Percentiles rank a stretch among this genome's conserved stretches.
Conservation (phyloP, 202 grass and related monocot species). For the Setaria italica region DNA sequence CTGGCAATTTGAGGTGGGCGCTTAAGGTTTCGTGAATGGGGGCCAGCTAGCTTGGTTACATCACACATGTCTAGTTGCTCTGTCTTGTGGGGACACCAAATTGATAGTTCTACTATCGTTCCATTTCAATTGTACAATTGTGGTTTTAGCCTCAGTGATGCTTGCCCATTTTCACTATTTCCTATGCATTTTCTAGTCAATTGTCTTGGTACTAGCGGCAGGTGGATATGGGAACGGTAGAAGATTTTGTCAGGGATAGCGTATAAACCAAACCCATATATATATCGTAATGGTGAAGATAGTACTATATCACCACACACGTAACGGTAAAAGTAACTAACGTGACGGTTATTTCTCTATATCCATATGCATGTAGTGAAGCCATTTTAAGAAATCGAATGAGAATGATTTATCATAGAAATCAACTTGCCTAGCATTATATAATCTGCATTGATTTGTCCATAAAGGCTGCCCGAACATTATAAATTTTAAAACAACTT, state of each 20-base stretch:
- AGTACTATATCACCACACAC: not conserved
- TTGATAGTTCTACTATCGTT: conserved; percentile 25
- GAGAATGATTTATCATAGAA: not conserved
- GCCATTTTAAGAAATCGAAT: not conserved
- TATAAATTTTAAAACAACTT: not conserved
- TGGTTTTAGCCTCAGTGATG: not conserved
- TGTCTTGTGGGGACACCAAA: not conserved
- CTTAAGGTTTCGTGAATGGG: conserved; percentile 30
- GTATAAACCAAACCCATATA: not conserved
- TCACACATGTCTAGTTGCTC: conserved; percentile 40
- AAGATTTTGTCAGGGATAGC: not conserved
- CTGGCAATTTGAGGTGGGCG: conserved; percentile 25
- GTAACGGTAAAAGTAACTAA: not conserved
- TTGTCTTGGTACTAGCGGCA: not conserved
- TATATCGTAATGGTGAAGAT: too few relatives aligned
- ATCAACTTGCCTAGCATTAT: not conserved
- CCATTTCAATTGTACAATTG: not conserved
- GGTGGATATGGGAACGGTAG: not conserved
- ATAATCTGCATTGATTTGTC: not conserved
- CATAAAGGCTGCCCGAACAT: not conserved
- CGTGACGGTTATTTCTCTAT: not conserved
- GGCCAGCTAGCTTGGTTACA: conserved; percentile 39
- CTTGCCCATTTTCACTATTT: not conserved
- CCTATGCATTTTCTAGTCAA: not conserved
- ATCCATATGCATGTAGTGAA: not conserved